Evolutionary conservation across 495 filamentous ascomycete genomes (phyloP).

Genomic region (Tuber calosporum): DNA sequence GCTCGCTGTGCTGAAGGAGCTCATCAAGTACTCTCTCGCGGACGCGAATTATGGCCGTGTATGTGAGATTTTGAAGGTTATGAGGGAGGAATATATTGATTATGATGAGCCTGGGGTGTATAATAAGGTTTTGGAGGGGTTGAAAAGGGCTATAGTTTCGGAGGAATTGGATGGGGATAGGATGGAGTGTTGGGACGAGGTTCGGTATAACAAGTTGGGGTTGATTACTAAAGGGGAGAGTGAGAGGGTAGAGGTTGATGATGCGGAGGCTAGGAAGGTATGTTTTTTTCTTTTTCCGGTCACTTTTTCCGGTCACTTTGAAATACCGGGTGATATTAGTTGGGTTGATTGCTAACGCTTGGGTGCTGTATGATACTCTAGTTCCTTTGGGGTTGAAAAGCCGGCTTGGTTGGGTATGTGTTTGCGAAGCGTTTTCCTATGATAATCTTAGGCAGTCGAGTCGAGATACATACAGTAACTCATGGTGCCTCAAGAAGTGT

Average conservation of each 20-base stretch:
- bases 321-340: background rate
- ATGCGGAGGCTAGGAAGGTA: conserved; percentile 29
- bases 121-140: conserved; percentile 61
- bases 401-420: background rate
- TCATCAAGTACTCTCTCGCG: conserved; percentile 65
- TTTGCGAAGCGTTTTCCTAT: background rate
- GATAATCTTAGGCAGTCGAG: background rate
- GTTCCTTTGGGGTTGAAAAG: conserved; percentile 24
- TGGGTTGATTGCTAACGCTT: background rate
- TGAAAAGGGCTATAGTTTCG: conserved; percentile 65
- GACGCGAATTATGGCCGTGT: conserved; percentile 68
- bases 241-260: conserved; percentile 20
- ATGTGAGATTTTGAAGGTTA: conserved; percentile 65
- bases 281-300: background rate
- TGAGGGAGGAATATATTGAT: conserved; percentile 68
- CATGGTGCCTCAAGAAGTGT: background rate
- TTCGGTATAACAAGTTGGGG: conserved; percentile 61
- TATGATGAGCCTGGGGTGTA: conserved; percentile 70
- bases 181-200: conserved; percentile 71
- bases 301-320: too few species aligned
- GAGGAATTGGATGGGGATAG: conserved; percentile 76
- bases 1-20: conserved; percentile 58
- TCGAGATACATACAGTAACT: background rate
- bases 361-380: background rate
- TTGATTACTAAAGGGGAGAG: conserved; percentile 59